Evolutionary conservation across 345 rosid species (phyloP).

Genomic region (Garcia nutans): DNA sequence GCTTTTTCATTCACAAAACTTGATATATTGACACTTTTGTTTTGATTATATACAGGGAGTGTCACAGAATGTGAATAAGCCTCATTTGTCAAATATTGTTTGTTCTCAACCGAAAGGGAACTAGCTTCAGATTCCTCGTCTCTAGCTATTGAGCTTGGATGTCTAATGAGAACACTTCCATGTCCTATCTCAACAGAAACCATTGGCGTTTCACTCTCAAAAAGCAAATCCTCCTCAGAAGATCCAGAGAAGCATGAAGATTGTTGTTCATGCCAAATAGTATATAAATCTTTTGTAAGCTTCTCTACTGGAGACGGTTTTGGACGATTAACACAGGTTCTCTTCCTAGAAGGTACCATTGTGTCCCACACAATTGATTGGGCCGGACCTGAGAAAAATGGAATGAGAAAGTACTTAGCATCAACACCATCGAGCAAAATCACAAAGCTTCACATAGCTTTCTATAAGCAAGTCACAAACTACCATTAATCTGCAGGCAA

Average conservation of each 20-base stretch:
- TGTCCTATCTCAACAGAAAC: constrained; percentile 97
- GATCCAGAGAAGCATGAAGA: constrained; percentile 83
- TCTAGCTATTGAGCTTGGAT: constrained; percentile 75
- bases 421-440: background rate
- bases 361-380: constrained; percentile 90
- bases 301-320: constrained; percentile 89
- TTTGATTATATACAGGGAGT: constrained; percentile 43
- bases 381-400: constrained; percentile 62
- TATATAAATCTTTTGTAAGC: constrained; percentile 80
- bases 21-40: constrained; percentile 30
- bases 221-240: constrained; percentile 90
- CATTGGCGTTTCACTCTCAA: constrained; percentile 86
- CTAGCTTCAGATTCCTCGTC: constrained; percentile 99
- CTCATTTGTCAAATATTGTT: constrained; percentile 45
- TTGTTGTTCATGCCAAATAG: constrained; percentile 91
- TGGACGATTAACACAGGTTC: constrained; percentile 80
- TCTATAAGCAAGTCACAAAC: background rate
- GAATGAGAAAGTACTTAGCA: constrained; percentile 8
- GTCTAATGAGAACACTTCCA: constrained; percentile 84
- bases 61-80: constrained; percentile 54
- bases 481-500: background rate
- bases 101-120: constrained; percentile 86
- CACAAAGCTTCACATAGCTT: constrained; percentile 6
- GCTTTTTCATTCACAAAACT: constrained; percentile 34
- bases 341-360: constrained; percentile 81